These are phyloP conservation scores for Chondrus crispus DNA, from an alignment of 23 red algal genomes.

Conservation along the genomic window DNA sequence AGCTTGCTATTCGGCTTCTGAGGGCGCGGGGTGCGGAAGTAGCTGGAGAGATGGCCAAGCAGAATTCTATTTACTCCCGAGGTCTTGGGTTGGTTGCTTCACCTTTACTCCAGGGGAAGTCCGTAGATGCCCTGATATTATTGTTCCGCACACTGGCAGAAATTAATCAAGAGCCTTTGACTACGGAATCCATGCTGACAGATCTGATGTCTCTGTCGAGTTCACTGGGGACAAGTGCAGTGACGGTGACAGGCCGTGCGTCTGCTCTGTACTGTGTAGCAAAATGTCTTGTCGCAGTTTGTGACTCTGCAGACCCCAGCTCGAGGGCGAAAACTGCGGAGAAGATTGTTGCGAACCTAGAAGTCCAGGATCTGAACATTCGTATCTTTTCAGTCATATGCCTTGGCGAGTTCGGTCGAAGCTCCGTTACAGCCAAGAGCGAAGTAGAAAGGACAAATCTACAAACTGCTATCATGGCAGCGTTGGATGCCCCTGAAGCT, in stretches of 20 bases:
- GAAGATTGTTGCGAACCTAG: constrained; percentile 27
- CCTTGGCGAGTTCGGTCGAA: constrained; percentile 55
- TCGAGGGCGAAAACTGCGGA: constrained; percentile 24
- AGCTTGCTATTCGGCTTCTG: constrained; percentile 53
- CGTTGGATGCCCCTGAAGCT: constrained; percentile 55
- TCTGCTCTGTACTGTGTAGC: constrained; percentile 47
- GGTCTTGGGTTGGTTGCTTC: constrained; percentile 44
- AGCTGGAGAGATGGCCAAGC: not conserved
- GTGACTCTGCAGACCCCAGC: constrained; percentile 25
- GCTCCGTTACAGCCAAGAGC: constrained; percentile 1
- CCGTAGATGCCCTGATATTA: constrained; percentile 43
- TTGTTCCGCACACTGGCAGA: constrained; percentile 50
- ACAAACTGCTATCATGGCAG: constrained; percentile 21
- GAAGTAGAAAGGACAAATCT: constrained; percentile 16
- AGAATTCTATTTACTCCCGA: constrained; percentile 22
- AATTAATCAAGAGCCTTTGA: constrained; percentile 31
- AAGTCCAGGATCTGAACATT: constrained; percentile 1
- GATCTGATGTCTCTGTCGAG: constrained; percentile 15
- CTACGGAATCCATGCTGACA: constrained; percentile 28
- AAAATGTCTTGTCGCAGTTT: constrained; percentile 50
- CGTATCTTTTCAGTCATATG: constrained; percentile 40
- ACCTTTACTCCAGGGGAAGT: constrained; percentile 57
- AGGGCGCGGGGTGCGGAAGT: constrained; percentile 23
- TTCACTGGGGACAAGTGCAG: not conserved
- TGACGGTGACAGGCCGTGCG: not conserved